Base-by-base conservation (phyloP, 139 green algal species). In the Chlorella sp. region DNA sequence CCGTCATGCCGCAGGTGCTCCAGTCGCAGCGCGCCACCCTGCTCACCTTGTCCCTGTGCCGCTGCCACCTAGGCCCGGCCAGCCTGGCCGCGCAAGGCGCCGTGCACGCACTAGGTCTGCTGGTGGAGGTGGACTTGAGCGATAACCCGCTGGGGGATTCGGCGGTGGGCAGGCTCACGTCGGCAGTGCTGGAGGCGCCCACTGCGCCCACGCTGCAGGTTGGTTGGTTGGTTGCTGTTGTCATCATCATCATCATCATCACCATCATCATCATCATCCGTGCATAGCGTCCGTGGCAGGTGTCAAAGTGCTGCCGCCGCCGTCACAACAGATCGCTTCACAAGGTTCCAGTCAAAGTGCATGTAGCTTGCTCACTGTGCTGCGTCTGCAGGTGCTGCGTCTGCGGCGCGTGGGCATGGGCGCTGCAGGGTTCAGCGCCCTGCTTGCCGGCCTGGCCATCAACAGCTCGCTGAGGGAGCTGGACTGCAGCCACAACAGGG, bases 131-230 rank as follows among this genome's bases (percentile, higher is more conserved):
- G 2, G 65, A 71, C 65, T 35, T 71, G 10, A 71, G 65, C 26
- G 35, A 31, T 35, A 71, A 71, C 65, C 32, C 65, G 23, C 35
- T 71, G 65, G 65, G 65, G 23, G 65, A 71, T 61, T 34, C 33
- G 35, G 65, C 35, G 1, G 65, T 71, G 65, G 27, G 23, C 23
- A 22, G 35, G 65, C n/a, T 71, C 35, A 24, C 29, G 33, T 3
- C 35, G 35, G 34, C 60, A 3, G 35, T 71, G 35, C 17, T 71
- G 35, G 65, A 60, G 5, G 65, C 6, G 10, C 65, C 32, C 23
- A 30, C 23, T 30, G 61, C 61, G 2, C 61, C 27, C 61, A 67
- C 61, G 3, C 55, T 64, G 14, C 17, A 29, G 55, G 55, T 64
- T 6, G 4, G 55, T 31, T 4, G 20, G 17, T 4, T 20, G 27